Base-by-base conservation (phyloP, 371 early-diverging fungal genomes). In the Basidiobolus meristosporus region DNA sequence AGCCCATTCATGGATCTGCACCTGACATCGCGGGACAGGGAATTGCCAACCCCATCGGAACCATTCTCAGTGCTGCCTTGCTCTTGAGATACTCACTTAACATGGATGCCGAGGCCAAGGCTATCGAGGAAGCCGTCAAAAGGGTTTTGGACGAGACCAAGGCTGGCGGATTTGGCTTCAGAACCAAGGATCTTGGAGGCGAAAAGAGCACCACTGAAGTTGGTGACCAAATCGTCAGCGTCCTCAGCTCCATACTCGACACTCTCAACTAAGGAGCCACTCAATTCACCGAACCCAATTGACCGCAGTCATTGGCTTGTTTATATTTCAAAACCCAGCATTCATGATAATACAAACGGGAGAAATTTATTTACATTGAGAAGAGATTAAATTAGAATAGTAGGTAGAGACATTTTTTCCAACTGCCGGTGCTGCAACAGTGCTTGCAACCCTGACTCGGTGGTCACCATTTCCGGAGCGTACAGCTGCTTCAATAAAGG, bases 1-100 rank as follows among this genome's bases (percentile, higher is more conserved):
- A 96, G 60, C 97, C 97, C 21, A 93, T 93, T 49, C 97, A 96
- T 60, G 97, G 97, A 26, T 87, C 87, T 20, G 95, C 97, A 1
- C 97, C 97, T 30, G 97, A 96, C 57, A 91, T 96, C 63, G 92
- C 97, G 29, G 95, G 95, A 31, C 72, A 90, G 60, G 77, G 77
- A 32, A 74, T 90, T 46, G 91, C 91, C 41, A 97, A 97, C 62
- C 98, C 98, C 7, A 74, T 93, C 26, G 98, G 92, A 33, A 90
- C 96, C 41, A 97, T 97, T 49, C 77, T 95, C 37, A 82, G 82
- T 50, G 86, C 74, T 32, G 95, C 98, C 23, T 69, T 97, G 74
- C 56, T 97, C 61, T 65, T 95, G 47, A 76, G 83, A 45, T 92
- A 91, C 68, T 91, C 95, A 16, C 73, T 97, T 46, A 76, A 74